Conservation (phyloP, 2,329 filamentous ascomycete species). For the Hypoxylon sp. region DNA sequence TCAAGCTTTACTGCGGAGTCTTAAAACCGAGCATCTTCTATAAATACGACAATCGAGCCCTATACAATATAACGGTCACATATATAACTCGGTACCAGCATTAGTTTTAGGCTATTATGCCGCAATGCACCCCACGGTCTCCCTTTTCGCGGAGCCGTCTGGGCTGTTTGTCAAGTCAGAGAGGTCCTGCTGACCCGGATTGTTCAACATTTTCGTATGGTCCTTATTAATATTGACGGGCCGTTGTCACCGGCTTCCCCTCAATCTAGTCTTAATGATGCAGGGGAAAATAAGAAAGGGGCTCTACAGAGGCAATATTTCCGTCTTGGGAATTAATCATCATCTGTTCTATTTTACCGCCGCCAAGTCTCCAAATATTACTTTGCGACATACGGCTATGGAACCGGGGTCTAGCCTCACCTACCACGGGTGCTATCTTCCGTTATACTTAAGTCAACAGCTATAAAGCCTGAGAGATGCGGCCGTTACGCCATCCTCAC, state of each 20-base stretch:
- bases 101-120: conserved; percentile 45
- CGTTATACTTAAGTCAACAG: conserved; percentile 24
- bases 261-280: conserved; percentile 36
- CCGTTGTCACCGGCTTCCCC: conserved; percentile 39
- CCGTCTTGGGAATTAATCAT: conserved; percentile 39
- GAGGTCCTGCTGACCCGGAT: conserved; percentile 7
- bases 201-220: conserved; percentile 16
- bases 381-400: conserved; percentile 30
- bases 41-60: conserved; percentile 32
- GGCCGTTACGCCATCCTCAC: conserved; percentile 10
- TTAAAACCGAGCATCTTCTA: conserved; percentile 33
- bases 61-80: conserved; percentile 38
- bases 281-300: conserved; percentile 19
- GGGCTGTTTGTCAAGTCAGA: conserved; percentile 12
- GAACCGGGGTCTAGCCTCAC: conserved; percentile 37
- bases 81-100: conserved; percentile 36
- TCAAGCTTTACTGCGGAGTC: conserved; percentile 32
- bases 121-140: conserved; percentile 37
- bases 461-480: conserved; percentile 38
- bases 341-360: conserved; percentile 43
- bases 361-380: conserved; percentile 29
- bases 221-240: conserved; percentile 37
- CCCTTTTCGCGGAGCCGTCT: conserved; percentile 36
- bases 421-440: conserved; percentile 39
- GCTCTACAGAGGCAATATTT: conserved; percentile 32